phyloP scores from a whole-genome alignment of 495 filamentous ascomycete species.

The Aspergillus saccharolyticus region DNA sequence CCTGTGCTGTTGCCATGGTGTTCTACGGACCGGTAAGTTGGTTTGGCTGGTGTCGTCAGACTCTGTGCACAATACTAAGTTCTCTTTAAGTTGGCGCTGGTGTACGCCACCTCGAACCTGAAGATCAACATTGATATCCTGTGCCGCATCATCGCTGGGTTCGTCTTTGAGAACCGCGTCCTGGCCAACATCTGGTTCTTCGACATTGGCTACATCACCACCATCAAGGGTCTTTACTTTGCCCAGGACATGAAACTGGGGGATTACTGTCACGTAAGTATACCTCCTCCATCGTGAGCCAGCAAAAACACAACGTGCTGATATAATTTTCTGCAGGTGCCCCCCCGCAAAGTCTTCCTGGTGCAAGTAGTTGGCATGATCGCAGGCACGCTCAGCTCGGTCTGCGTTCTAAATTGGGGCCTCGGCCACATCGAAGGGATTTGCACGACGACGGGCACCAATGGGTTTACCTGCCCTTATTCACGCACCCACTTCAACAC shows the following conservation, averaged over 20 bases:
- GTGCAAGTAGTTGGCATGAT: constrained; percentile 62
- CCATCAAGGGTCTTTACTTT: constrained; percentile 81
- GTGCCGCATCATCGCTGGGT: constrained; percentile 76
- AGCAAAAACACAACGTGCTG: not conserved
- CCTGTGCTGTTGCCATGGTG: constrained; percentile 64
- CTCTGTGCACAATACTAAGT: not conserved
- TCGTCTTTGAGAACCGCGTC: constrained; percentile 71
- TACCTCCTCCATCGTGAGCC: not conserved
- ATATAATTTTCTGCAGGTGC: constrained; percentile 44
- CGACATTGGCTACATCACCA: constrained; percentile 67
- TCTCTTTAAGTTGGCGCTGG: constrained; percentile 62
- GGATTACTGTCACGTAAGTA: constrained; percentile 68
- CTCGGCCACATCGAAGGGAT: constrained; percentile 67
- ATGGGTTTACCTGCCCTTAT: constrained; percentile 82
- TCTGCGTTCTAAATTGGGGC: constrained; percentile 80
- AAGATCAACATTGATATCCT: constrained; percentile 71
- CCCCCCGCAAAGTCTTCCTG: constrained; percentile 63
- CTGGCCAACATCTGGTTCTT: constrained; percentile 87
- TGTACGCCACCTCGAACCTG: constrained; percentile 83
- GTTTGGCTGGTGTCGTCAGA: not conserved
- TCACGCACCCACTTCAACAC: constrained; percentile 83
- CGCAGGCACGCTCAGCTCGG: constrained; percentile 65
- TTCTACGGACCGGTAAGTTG: constrained; percentile 29
- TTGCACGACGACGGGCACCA: constrained; percentile 68
- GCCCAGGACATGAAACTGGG: constrained; percentile 80